phyloP scores from a whole-genome alignment of 2,329 filamentous ascomycete genomes.

The Leptographium flavum region DNA sequence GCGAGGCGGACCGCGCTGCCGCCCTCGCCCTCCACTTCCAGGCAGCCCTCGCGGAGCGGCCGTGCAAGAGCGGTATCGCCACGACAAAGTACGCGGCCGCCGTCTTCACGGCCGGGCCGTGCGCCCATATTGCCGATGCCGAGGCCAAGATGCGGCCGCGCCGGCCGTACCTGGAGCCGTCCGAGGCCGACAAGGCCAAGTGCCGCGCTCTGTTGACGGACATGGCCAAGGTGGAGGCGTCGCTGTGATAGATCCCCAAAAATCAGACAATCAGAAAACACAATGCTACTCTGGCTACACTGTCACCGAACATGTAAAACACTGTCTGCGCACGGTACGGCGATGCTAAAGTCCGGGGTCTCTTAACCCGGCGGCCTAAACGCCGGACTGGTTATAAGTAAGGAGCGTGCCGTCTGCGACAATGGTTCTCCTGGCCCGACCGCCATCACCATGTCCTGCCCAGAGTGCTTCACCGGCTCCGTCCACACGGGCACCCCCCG shows the following conservation, averaged over 20 bases:
- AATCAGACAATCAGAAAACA: neutral
- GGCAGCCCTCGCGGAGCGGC: slow-evolving; percentile 50
- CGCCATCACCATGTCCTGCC: slow-evolving; percentile 18
- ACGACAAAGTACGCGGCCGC: slow-evolving; percentile 55
- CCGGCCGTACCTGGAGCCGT: slow-evolving; percentile 41
- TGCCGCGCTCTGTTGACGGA: slow-evolving; percentile 26
- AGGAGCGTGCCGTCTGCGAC: neutral
- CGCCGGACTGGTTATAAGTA: neutral
- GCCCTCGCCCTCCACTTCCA: slow-evolving; percentile 46
- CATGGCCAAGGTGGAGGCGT: slow-evolving; percentile 23
- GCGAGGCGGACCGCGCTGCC: slow-evolving; percentile 39
- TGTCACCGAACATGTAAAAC: too few relatives aligned
- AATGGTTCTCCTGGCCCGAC: too few relatives aligned
- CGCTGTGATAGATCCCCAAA: neutral
- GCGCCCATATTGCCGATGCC: slow-evolving; percentile 45
- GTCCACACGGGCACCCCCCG: slow-evolving; percentile 28
- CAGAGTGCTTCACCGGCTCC: slow-evolving; percentile 31
- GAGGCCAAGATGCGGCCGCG: slow-evolving; percentile 43
- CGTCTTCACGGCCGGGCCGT: slow-evolving; percentile 34
- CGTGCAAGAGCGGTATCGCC: slow-evolving; percentile 52
- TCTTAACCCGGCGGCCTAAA: neutral
- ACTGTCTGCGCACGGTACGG: neutral
- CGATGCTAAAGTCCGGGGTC: neutral
- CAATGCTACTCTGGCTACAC: too few relatives aligned
- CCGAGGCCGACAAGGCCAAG: slow-evolving; percentile 26